Evolutionary conservation across 2,329 filamentous ascomycete genomes (phyloP).

Genomic region (Aaosphaeria pasadenensis): DNA sequence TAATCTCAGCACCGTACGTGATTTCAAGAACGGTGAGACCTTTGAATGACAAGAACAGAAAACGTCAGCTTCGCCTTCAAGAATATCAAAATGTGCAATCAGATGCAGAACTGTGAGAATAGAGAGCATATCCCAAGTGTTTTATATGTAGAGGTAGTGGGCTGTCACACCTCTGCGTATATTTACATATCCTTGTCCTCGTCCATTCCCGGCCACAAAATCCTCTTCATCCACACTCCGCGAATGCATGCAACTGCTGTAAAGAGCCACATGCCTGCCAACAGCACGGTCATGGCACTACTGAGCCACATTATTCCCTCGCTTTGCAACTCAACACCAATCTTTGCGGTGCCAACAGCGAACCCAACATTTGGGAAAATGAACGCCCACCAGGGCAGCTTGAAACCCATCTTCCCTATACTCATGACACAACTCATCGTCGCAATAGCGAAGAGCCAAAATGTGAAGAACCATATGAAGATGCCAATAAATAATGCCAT

Average conservation of each 20-base stretch:
- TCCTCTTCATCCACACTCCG: slow-evolving; percentile 49
- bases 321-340: slow-evolving; percentile 30
- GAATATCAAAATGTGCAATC: no score
- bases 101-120: no score
- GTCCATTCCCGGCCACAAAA: slow-evolving; percentile 51
- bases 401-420: slow-evolving; percentile 45
- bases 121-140: no score
- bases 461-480: slow-evolving; percentile 60
- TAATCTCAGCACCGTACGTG: no score
- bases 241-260: slow-evolving; percentile 47
- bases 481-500: slow-evolving; percentile 46
- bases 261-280: slow-evolving; percentile 52
- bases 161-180: not conserved
- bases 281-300: slow-evolving; percentile 47
- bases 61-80: no score
- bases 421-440: slow-evolving; percentile 20
- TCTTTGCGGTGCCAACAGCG: slow-evolving; percentile 31
- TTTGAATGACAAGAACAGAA: no score
- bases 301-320: slow-evolving; percentile 36
- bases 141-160: no score
- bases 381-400: slow-evolving; percentile 59
- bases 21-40: no score
- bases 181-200: slow-evolving; percentile 20
- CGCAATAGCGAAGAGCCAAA: slow-evolving; percentile 51
- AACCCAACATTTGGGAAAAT: slow-evolving; percentile 43